Evolutionary conservation across 306 rosid genomes (phyloP).

Genomic region (Arachis hypogaea): DNA sequence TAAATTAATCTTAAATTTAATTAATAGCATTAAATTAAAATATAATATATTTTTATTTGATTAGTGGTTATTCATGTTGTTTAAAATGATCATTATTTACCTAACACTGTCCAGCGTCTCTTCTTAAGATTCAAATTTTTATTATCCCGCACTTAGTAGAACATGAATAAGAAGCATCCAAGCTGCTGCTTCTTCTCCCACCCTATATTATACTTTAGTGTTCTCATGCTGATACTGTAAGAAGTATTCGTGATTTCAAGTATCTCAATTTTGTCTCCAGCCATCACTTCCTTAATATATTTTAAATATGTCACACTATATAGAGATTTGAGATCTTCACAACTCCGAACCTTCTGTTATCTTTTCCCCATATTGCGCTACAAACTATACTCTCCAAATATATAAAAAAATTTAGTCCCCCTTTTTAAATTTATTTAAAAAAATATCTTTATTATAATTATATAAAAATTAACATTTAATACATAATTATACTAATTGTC

Average conservation of each 20-base stretch:
- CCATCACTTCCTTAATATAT: not conserved
- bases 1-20: no score
- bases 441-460: no score
- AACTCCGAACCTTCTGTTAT: slow-evolving; percentile 39
- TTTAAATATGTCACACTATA: slow-evolving; percentile 11
- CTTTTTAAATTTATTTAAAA: no score
- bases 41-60: no score
- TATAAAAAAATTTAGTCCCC: no score
- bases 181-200: slow-evolving; percentile 41
- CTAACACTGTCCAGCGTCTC: no score
- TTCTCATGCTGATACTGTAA: slow-evolving; percentile 16
- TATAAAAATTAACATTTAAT: no score
- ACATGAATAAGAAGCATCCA: slow-evolving; percentile 46
- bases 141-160: not conserved
- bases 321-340: slow-evolving; percentile 46
- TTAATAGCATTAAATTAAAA: no score
- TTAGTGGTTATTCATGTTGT: no score
- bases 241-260: not conserved
- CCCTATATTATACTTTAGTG: not conserved
- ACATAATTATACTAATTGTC: no score
- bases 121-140: slow-evolving; percentile 10
- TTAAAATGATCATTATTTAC: no score
- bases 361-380: slow-evolving; percentile 1
- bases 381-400: no score
- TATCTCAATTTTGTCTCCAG: slow-evolving; percentile 10